Conservation (phyloP, 2,329 filamentous ascomycete genomes). For the Hymenoscyphus linearis region DNA sequence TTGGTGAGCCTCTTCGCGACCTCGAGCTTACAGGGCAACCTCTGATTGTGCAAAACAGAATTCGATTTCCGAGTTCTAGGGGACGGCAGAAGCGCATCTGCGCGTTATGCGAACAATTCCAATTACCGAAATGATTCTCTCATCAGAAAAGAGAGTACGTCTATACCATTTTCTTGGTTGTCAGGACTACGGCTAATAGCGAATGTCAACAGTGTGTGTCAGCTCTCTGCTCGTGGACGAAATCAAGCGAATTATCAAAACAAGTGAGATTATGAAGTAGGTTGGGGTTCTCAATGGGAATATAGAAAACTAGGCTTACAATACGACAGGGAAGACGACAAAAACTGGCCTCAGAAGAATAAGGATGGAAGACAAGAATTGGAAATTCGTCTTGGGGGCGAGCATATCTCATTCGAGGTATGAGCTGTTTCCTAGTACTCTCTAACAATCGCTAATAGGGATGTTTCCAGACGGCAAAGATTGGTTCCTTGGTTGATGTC, state of each 20-base stretch:
- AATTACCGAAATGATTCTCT: slow-evolving; percentile 98
- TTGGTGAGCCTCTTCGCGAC: slow-evolving; percentile 54
- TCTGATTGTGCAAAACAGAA: slow-evolving; percentile 50
- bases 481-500: slow-evolving; percentile 93
- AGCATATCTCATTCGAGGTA: slow-evolving; percentile 98
- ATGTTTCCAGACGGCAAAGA: slow-evolving; percentile 77
- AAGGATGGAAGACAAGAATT: slow-evolving; percentile 96
- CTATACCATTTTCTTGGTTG: not conserved
- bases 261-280: slow-evolving; percentile 96
- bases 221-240: slow-evolving; percentile 86
- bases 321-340: slow-evolving; percentile 78
- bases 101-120: slow-evolving; percentile 97
- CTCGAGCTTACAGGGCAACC: not conserved
- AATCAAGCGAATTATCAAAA: slow-evolving; percentile 95
- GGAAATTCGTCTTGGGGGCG: slow-evolving; percentile 87
- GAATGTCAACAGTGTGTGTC: slow-evolving; percentile 73
- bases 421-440: slow-evolving; percentile 3
- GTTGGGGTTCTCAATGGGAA: slow-evolving; percentile 18
- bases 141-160: slow-evolving; percentile 97
- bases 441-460: not conserved
- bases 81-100: slow-evolving; percentile 87
- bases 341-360: slow-evolving; percentile 98
- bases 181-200: slow-evolving; percentile 12
- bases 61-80: slow-evolving; percentile 93
- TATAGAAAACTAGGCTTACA: slow-evolving; percentile 24